These are phyloP conservation scores for Dipodascus geniculatus DNA, from an alignment of 805 yeast genomes.

Conservation along the genomic window DNA sequence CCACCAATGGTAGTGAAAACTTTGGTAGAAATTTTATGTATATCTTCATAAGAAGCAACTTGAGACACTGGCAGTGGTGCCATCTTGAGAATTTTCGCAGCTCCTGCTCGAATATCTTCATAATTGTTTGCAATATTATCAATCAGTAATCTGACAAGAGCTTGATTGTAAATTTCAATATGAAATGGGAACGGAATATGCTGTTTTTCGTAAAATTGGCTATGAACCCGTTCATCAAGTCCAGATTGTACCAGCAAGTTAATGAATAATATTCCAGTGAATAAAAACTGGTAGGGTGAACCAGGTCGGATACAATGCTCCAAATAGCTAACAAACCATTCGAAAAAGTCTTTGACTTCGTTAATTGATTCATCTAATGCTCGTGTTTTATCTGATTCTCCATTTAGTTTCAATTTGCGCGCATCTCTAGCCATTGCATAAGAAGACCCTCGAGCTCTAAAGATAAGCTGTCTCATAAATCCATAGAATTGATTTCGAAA, in stretches of 20 bases:
- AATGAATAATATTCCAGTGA: slow-evolving; percentile 25
- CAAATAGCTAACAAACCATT: slow-evolving; percentile 28
- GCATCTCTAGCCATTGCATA: slow-evolving; percentile 45
- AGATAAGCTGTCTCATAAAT: slow-evolving; percentile 46
- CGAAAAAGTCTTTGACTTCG: slow-evolving; percentile 32
- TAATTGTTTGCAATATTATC: slow-evolving; percentile 59
- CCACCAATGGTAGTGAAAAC: slow-evolving; percentile 22
- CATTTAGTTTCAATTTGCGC: slow-evolving; percentile 24
- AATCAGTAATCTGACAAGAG: slow-evolving; percentile 37
- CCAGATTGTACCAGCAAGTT: slow-evolving; percentile 44
- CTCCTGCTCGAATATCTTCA: slow-evolving; percentile 56
- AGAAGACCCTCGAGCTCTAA: slow-evolving; percentile 57
- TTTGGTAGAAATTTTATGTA: slow-evolving; percentile 19
- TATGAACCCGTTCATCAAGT: slow-evolving; percentile 36
- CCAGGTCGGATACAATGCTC: slow-evolving; percentile 40
- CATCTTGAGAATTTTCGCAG: slow-evolving; percentile 37
- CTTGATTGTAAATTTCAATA: slow-evolving; percentile 31
- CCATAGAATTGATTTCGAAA: slow-evolving; percentile 56
- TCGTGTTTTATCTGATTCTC: slow-evolving; percentile 4
- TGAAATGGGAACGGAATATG: slow-evolving; percentile 39
- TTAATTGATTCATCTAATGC: slow-evolving; percentile 4
- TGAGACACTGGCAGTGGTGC: slow-evolving; percentile 29
- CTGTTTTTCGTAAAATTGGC: slow-evolving; percentile 29
- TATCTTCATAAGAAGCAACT: slow-evolving; percentile 12
- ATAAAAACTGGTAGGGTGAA: slow-evolving; percentile 35